Base-by-base conservation (phyloP, 495 filamentous ascomycete species). In the Chaetomidium leptoderma region DNA sequence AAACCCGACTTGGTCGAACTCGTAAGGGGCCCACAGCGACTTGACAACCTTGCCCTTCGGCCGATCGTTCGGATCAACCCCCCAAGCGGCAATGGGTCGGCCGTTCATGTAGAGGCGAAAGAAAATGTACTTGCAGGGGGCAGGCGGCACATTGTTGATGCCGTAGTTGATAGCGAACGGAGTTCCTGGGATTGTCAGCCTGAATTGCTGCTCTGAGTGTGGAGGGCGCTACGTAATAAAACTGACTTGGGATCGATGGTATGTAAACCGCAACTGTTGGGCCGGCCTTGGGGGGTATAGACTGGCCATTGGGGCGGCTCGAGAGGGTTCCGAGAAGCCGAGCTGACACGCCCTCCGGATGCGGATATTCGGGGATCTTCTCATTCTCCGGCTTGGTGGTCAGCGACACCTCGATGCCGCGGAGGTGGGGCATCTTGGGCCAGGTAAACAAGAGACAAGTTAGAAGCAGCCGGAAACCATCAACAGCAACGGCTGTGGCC, bases 21-120 rank as follows among this genome's bases (percentile, higher is more conserved):
- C 57, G 10, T 58, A 42, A 23, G 80, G 77, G 24, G 74, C 67
- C 61, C 74, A 81, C 7, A 80, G 67, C 7, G 73, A 74, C 52
- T 69, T 68, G 50, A 68, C 66, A 32, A 79, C 66, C 14, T 66
- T 70, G 17, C 78, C 78, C 2, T 52, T 43, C 0, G 61, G 60
- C 43, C 42, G 60, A 3, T 37, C 55, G 11, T 37, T 45, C 5
- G 70, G 52, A 54, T 79, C 72, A 17, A 76, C 71, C 2, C 80
- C 79, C 76, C 78, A 82, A 2, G 71, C 69, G 2, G 74, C 63
- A 24, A 76, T 70, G 36, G 72, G 66, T 10, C 72, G 68, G 17
- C 72, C 75, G 59, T 82, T 80, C 49, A 82, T 75, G 62, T 68
- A 74, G 50, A 82, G 66, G 58, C 76, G 79, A 65, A 81, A 81